Percentiles rank a stretch among this genome's conserved stretches.
Conservation (phyloP, 2,329 filamentous ascomycete species). For the Gyromitra esculenta region DNA sequence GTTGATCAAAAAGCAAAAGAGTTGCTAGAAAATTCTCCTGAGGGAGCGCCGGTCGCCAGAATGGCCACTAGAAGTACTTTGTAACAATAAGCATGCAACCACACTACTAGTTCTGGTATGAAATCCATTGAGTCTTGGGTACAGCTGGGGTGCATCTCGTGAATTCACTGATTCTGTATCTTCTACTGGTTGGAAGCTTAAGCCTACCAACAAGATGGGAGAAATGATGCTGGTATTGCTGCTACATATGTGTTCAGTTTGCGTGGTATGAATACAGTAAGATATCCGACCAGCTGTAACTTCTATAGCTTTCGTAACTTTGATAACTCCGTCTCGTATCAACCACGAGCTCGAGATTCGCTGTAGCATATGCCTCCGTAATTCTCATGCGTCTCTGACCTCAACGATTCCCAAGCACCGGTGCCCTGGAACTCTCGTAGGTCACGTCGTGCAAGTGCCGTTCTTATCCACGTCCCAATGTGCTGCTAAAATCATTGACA, state of each 20-base stretch:
- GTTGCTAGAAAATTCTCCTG: background rate
- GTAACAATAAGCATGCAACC: background rate
- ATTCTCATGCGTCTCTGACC: background rate
- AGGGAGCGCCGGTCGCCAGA: background rate
- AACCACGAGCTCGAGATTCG: background rate
- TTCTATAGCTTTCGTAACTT: background rate
- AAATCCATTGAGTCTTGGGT: background rate
- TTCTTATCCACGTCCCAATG: background rate
- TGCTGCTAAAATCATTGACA: constrained; percentile 3
- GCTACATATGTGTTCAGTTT: background rate
- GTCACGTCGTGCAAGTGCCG: background rate
- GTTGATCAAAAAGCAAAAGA: background rate
- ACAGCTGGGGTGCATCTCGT: background rate
- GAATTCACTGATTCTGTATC: background rate
- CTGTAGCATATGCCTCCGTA: background rate
- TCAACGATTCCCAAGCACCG: background rate
- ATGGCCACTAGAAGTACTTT: background rate
- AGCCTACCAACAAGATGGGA: background rate
- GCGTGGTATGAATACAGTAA: background rate
- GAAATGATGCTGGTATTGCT: background rate
- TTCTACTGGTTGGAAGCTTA: background rate
- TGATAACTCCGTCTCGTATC: background rate
- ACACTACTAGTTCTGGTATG: background rate
- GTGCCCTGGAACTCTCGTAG: background rate
- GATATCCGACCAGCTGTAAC: background rate